phyloP scores from a whole-genome alignment of 371 early-diverging fungal genomes.

The Circinella umbellata region DNA sequence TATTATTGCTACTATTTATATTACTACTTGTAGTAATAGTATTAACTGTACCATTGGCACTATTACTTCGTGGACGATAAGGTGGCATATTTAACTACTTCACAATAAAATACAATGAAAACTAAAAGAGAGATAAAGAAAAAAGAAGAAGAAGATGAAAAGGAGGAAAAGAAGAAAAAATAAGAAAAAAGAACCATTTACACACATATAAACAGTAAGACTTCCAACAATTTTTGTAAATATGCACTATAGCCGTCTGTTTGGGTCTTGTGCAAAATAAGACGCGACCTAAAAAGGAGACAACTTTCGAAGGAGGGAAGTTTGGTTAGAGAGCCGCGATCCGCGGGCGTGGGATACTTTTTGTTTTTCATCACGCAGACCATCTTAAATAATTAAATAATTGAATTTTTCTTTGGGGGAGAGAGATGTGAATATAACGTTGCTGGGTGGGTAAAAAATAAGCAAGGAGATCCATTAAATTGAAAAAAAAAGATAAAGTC shows the following conservation, averaged over 20 bases:
- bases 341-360: slow-evolving; percentile 14
- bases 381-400: neutral
- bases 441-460: slow-evolving; percentile 4
- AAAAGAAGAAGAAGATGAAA: neutral
- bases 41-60: neutral
- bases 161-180: slow-evolving; percentile 1
- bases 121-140: no score
- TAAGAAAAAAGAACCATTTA: neutral
- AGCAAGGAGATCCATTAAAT: neutral
- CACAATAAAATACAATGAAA: no score
- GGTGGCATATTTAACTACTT: slow-evolving; percentile 7
- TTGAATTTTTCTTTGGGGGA: slow-evolving; percentile 1
- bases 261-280: neutral
- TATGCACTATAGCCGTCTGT: neutral
- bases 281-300: slow-evolving; percentile 17
- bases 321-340: slow-evolving; percentile 1
- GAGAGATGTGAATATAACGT: neutral
- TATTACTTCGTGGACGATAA: slow-evolving; percentile 15
- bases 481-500: no score
- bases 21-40: neutral
- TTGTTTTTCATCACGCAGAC: slow-evolving; percentile 2
- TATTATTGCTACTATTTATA: neutral
- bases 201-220: neutral
- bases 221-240: neutral
- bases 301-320: neutral